phyloP scores from a whole-genome alignment of 108 stramenopile genomes.

The Fistulifera solaris region DNA sequence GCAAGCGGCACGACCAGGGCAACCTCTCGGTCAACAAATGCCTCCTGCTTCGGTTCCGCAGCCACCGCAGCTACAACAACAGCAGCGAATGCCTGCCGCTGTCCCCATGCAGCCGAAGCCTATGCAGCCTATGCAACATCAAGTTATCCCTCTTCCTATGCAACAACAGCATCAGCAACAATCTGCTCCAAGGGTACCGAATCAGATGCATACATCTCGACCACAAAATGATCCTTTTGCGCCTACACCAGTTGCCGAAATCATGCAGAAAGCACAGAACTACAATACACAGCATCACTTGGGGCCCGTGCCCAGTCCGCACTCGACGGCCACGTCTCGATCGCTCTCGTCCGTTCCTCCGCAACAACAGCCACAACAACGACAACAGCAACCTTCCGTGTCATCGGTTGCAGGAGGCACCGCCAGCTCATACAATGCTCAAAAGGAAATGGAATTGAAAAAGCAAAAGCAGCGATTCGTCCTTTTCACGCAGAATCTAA shows the following conservation, averaged over 20 bases:
- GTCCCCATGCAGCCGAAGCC: constrained; percentile 4
- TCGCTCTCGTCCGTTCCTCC: not conserved
- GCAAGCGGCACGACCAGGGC: constrained; percentile 5
- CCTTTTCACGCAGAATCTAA: constrained; percentile 77
- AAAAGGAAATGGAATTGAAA: constrained; percentile 23
- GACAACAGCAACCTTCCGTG: not conserved
- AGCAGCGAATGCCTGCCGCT: not conserved
- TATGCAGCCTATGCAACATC: constrained; percentile 11
- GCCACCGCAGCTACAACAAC: constrained; percentile 11
- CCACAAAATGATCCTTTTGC: constrained; percentile 17
- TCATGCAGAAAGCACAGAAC: constrained; percentile 7
- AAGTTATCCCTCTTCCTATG: constrained; percentile 12
- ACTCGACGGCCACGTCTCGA: not conserved
- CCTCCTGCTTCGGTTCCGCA: constrained; percentile 16
- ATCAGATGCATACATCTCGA: not conserved
- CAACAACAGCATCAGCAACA: constrained; percentile 13
- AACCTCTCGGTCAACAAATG: constrained; percentile 4
- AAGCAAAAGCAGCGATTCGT: constrained; percentile 72
- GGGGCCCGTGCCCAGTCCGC: not conserved
- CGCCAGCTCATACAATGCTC: not conserved
- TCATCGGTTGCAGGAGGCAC: not conserved
- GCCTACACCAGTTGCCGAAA: constrained; percentile 19
- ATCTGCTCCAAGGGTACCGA: constrained; percentile 1
- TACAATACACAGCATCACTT: not conserved
- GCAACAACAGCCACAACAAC: constrained; percentile 5